A percentile compares a stretch with the other conserved stretches of the same genome.
Evolutionary conservation across 2,329 filamentous ascomycete species (phyloP).

Genomic region (Beauveria scarabaeidicola): DNA sequence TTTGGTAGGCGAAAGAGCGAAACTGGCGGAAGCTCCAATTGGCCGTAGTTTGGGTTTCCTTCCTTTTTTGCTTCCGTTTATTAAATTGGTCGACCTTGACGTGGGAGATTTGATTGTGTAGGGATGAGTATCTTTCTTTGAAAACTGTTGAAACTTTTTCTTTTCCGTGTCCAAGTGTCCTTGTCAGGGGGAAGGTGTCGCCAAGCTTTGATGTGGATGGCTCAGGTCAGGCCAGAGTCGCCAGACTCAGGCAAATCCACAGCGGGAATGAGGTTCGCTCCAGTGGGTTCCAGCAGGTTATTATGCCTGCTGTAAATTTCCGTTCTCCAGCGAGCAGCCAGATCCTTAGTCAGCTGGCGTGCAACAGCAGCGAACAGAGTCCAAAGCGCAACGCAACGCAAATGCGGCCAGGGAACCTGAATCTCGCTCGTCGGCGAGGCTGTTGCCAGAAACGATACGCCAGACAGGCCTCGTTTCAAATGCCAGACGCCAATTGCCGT

Average conservation of each 20-base stretch:
- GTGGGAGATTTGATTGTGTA: not conserved
- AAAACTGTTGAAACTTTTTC: not conserved
- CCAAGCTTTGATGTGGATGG: not conserved
- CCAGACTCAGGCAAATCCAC: not conserved
- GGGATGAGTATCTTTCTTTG: not conserved
- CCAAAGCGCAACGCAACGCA: no score
- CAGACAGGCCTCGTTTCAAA: not conserved
- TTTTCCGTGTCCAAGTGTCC: not conserved
- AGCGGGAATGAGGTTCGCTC: not conserved
- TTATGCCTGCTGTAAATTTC: not conserved
- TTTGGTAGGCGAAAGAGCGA: not conserved
- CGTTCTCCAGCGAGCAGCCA: not conserved
- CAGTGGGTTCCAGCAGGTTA: not conserved
- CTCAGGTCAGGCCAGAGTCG: not conserved
- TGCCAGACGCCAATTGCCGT: not conserved
- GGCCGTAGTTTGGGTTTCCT: not conserved
- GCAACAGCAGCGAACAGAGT: not conserved
- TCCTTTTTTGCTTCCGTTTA: not conserved
- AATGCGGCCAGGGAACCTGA: not conserved
- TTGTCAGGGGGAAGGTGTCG: not conserved
- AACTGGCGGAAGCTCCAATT: not conserved
- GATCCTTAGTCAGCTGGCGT: constrained; percentile 5
- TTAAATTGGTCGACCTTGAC: not conserved
- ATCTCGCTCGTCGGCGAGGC: not conserved
- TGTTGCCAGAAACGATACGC: not conserved